phyloP scores from a whole-genome alignment of 495 filamentous ascomycete genomes.

The Aspergillus sclerotioniger region DNA sequence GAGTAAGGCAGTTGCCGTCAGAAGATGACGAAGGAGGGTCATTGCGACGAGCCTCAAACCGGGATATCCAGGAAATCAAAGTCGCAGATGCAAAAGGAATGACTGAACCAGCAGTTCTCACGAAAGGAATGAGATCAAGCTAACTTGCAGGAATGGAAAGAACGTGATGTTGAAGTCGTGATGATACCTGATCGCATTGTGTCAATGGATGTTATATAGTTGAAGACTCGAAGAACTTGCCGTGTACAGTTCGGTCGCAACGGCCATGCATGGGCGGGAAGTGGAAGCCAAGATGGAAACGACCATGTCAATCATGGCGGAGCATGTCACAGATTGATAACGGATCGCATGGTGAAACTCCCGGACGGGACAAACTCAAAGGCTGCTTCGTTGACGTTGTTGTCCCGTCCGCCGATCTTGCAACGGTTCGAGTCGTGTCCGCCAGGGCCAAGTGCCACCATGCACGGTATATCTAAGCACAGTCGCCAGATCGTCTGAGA shows the following conservation, averaged over 20 bases:
- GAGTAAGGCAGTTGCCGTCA: slow-evolving; percentile 22
- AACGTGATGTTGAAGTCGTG: background rate
- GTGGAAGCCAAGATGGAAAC: background rate
- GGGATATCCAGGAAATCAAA: no score
- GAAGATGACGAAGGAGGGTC: slow-evolving; percentile 21
- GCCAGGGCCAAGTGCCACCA: background rate
- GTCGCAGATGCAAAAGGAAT: slow-evolving; percentile 3
- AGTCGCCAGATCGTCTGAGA: background rate
- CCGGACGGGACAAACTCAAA: background rate
- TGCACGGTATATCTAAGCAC: background rate
- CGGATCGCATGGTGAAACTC: slow-evolving; percentile 11
- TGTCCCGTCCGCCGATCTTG: background rate
- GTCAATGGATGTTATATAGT: background rate
- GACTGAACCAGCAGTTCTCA: slow-evolving; percentile 21
- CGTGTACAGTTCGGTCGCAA: background rate
- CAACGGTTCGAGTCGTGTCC: background rate
- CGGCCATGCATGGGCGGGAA: background rate
- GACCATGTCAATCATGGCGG: background rate
- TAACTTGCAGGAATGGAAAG: background rate
- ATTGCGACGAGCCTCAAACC: slow-evolving; percentile 9
- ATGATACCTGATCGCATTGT: background rate
- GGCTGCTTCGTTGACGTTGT: background rate
- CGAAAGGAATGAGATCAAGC: slow-evolving; percentile 12
- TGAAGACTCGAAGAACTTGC: background rate
- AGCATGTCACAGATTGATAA: slow-evolving; percentile 10